Evolutionary conservation across 345 rosid species (phyloP).

Genomic region (Boechera retrofracta): DNA sequence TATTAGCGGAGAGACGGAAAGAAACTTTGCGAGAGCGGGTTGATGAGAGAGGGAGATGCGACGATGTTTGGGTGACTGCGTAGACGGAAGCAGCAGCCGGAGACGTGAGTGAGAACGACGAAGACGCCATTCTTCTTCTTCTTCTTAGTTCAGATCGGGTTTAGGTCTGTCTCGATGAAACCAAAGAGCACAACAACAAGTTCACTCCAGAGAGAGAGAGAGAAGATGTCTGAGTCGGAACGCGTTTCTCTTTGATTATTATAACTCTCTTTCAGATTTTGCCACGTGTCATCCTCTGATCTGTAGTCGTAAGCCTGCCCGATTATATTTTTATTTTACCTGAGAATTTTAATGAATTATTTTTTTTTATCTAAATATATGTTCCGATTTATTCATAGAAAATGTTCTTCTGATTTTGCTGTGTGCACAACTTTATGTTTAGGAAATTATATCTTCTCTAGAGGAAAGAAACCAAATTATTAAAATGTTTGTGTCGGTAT

Average conservation of each 20-base stretch:
- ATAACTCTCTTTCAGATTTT: constrained; percentile 23
- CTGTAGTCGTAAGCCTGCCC: not conserved
- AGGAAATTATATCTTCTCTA: not conserved
- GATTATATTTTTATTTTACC: not conserved
- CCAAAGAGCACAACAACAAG: constrained; percentile 43
- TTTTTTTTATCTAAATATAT: not conserved
- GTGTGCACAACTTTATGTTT: too few species aligned
- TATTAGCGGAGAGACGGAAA: constrained; percentile 53
- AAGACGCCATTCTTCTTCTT: constrained; percentile 46
- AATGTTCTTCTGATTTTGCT: too few species aligned
- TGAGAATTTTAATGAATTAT: not conserved
- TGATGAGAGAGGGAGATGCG: constrained; percentile 37
- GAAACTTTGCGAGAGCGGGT: constrained; percentile 45
- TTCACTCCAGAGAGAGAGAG: constrained; percentile 36
- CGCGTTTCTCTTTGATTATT: constrained; percentile 7
- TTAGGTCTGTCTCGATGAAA: constrained; percentile 53
- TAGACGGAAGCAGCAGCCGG: constrained; percentile 54
- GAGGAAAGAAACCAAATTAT: not conserved
- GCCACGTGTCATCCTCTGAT: constrained; percentile 36
- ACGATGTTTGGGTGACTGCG: constrained; percentile 45
- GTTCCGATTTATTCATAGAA: too few species aligned
- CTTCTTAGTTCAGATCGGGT: constrained; percentile 34
- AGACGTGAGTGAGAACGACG: constrained; percentile 55
- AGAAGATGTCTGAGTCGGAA: constrained; percentile 29
- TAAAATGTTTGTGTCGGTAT: not conserved